A percentile compares a stretch with the other conserved stretches of the same genome.
These are phyloP conservation scores for Parsonsia alboflavescens DNA, from an alignment of 257 asterid species.

Conservation along the genomic window DNA sequence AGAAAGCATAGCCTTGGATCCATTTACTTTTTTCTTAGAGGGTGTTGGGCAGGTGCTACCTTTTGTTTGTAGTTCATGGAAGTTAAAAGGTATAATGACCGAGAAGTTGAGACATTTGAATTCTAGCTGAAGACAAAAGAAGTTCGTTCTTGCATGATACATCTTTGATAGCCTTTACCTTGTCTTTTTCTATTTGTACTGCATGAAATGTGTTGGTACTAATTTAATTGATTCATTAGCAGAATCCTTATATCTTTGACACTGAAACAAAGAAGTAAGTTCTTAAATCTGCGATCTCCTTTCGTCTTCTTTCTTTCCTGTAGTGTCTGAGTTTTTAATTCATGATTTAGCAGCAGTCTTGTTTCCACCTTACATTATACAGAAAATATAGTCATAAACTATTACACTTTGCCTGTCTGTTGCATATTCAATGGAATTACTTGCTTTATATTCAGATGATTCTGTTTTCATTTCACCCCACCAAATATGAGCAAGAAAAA, in stretches of 20 bases:
- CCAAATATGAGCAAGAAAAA: not conserved
- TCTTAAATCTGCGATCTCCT: not conserved
- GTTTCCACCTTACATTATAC: not conserved
- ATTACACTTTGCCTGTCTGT: not conserved
- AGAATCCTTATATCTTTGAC: not conserved
- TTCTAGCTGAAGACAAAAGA: conserved; percentile 1
- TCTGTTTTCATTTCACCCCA: not conserved
- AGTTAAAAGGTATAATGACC: not conserved
- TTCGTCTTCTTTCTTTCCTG: not conserved
- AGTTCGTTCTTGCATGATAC: not conserved
- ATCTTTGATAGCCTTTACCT: not conserved
- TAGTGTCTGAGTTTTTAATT: not conserved
- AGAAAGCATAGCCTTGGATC: not conserved
- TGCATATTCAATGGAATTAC: not conserved
- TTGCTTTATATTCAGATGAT: not conserved
- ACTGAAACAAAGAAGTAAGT: not conserved
- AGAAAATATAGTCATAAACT: not conserved
- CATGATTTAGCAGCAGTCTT: not conserved
- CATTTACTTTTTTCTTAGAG: too few species aligned
- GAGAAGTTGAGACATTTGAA: not conserved
- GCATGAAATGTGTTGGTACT: not conserved
- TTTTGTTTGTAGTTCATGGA: not conserved
- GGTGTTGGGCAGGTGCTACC: not conserved
- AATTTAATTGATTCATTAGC: not conserved
- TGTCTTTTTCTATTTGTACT: not conserved